These are phyloP conservation scores for Trichoderma koningii DNA, from an alignment of 2,329 filamentous ascomycete species.

Conservation along the genomic window DNA sequence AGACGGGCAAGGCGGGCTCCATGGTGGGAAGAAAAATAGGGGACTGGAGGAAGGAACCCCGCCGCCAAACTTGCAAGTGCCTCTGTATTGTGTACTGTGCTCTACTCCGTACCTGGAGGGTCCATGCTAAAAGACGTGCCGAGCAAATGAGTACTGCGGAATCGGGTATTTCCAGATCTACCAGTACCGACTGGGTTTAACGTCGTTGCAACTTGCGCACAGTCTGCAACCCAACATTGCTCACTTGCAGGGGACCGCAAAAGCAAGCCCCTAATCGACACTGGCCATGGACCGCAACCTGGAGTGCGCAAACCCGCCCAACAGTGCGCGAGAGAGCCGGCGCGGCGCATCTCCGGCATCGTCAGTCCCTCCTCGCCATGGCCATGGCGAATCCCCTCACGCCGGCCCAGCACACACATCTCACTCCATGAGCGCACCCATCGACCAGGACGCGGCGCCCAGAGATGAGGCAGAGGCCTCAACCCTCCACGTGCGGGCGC, in stretches of 20 bases:
- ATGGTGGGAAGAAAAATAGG: constrained; percentile 4
- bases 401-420: constrained; percentile 62
- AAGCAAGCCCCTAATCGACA: too few relatives aligned
- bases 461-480: constrained; percentile 37
- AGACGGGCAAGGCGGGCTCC: not conserved
- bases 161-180: constrained; percentile 10
- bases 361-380: constrained; percentile 5
- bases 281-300: not conserved
- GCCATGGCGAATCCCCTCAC: constrained; percentile 11
- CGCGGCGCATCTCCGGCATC: not conserved
- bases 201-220: constrained; percentile 5
- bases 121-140: not conserved
- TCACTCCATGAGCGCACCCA: constrained; percentile 58
- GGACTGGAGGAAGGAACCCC: constrained; percentile 1
- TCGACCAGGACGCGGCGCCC: constrained; percentile 37
- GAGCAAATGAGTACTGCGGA: not conserved
- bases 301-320: constrained; percentile 5
- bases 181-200: too few relatives aligned
- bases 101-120: too few relatives aligned
- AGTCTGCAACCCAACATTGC: not conserved
- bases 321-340: constrained; percentile 6
- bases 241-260: not conserved
- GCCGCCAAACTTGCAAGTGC: constrained; percentile 3
- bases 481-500: constrained; percentile 33
- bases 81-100: too few relatives aligned